Evolutionary conservation across 305 asterid species (phyloP).

Genomic region (Ruellia speciosa): DNA sequence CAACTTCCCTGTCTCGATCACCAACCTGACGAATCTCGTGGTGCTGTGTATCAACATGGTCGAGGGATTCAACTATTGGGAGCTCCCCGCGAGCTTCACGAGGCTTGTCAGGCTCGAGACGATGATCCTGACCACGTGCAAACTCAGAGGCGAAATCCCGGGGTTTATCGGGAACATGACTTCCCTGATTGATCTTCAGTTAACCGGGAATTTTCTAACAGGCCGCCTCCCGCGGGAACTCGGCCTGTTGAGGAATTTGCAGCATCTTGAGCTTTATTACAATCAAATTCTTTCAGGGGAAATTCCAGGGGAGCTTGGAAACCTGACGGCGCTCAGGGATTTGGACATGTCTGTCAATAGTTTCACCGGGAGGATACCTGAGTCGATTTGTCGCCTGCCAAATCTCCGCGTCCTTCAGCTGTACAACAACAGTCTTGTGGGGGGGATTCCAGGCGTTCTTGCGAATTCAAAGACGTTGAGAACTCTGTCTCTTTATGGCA

Average conservation of each 20-base stretch:
- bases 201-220: conserved; percentile 50
- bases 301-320: conserved; percentile 71
- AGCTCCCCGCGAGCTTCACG: conserved; percentile 42
- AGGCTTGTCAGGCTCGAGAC: conserved; percentile 33
- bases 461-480: conserved; percentile 55
- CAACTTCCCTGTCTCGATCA: conserved; percentile 62
- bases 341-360: conserved; percentile 72
- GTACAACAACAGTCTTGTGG: conserved; percentile 63
- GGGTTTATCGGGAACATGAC: conserved; percentile 51
- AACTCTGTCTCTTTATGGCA: conserved; percentile 62
- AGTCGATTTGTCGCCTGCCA: conserved; percentile 56
- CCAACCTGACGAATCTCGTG: conserved; percentile 59
- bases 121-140: conserved; percentile 54
- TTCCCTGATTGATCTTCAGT: conserved; percentile 66
- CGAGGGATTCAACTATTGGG: conserved; percentile 39
- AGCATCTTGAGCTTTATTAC: conserved; percentile 74
- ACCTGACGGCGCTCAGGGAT: conserved; percentile 44
- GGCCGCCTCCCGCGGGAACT: conserved; percentile 58
- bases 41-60: conserved; percentile 50
- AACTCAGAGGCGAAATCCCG: conserved; percentile 47
- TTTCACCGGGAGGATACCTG: conserved; percentile 50
- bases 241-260: conserved; percentile 44
- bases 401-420: conserved; percentile 51
- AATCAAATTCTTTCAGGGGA: conserved; percentile 60
- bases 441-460: conserved; percentile 56